Conservation (phyloP, 2,329 filamentous ascomycete species). For the Ophidiomyces ophidiicola region DNA sequence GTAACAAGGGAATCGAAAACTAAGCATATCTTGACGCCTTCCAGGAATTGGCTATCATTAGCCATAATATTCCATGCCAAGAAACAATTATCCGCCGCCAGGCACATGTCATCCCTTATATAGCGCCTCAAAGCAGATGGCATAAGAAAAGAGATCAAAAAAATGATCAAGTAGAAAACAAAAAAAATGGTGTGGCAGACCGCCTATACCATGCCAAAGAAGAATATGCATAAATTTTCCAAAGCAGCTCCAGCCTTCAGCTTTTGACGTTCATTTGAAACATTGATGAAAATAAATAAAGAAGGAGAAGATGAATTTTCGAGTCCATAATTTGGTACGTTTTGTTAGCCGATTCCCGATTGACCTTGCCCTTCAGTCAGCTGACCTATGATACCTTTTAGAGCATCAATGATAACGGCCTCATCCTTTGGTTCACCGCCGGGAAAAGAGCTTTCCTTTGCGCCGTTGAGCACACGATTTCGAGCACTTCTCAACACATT, state of each 20-base stretch:
- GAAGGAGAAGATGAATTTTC: background rate
- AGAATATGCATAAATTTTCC: background rate
- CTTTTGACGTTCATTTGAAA: background rate
- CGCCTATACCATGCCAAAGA: conserved; percentile 5
- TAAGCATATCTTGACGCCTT: too few species aligned
- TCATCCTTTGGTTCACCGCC: conserved; percentile 35
- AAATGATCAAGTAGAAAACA: background rate
- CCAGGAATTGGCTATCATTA: too few species aligned
- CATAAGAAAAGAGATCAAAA: background rate
- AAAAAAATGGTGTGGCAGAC: background rate
- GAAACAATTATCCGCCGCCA: background rate
- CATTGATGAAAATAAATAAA: background rate
- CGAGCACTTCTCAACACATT: conserved; percentile 34
- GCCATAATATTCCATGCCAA: too few species aligned
- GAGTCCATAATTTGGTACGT: too few species aligned
- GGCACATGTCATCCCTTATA: background rate
- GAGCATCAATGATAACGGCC: conserved; percentile 32
- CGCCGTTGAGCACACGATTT: conserved; percentile 29
- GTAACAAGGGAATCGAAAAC: too few species aligned
- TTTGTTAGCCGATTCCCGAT: conserved; percentile 1
- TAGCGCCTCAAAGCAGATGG: too few species aligned
- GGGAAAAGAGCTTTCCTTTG: conserved; percentile 32
- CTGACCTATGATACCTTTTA: conserved; percentile 30
- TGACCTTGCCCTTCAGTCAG: conserved; percentile 22
- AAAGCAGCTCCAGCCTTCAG: background rate